These are phyloP conservation scores for Exserohilum turcica DNA, from an alignment of 2,329 filamentous ascomycete species.

Conservation along the genomic window DNA sequence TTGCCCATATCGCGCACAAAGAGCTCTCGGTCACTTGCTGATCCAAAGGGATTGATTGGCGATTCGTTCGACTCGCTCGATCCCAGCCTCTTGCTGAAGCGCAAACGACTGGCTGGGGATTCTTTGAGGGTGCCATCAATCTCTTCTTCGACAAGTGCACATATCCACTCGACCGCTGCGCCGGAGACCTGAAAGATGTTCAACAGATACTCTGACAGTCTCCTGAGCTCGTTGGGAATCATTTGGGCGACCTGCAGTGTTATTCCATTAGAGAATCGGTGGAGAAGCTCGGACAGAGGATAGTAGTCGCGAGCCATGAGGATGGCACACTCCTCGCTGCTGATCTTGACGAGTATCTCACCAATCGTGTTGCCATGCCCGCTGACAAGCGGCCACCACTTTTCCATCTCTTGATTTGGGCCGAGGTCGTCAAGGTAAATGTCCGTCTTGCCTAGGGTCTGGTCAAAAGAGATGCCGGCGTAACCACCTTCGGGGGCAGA, in stretches of 20 bases:
- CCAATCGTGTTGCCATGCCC: conserved; percentile 77
- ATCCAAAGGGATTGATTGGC: conserved; percentile 46
- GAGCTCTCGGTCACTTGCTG: conserved; percentile 67
- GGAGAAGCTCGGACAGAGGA: conserved; percentile 78
- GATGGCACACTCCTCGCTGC: conserved; percentile 87
- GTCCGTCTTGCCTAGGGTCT: conserved; percentile 74
- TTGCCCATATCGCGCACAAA: conserved; percentile 79
- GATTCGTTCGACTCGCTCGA: conserved; percentile 70
- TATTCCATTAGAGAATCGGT: conserved; percentile 81
- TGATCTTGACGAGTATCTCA: conserved; percentile 81
- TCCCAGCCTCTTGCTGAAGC: conserved; percentile 72
- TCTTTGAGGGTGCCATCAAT: conserved; percentile 92
- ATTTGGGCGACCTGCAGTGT: conserved; percentile 83
- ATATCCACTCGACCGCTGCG: conserved; percentile 84
- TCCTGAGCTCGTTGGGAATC: conserved; percentile 75
- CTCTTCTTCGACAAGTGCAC: conserved; percentile 91
- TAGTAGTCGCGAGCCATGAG: conserved; percentile 85
- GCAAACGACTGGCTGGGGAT: conserved; percentile 67
- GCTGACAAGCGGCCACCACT: conserved; percentile 82
- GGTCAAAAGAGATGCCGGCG: conserved; percentile 55
- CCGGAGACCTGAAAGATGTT: conserved; percentile 97
- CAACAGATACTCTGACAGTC: conserved; percentile 82
- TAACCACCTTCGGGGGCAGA: conserved; percentile 50
- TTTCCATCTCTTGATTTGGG: conserved; percentile 76
- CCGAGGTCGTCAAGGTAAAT: conserved; percentile 80